Conservation (phyloP, 805 yeast species). For the Saccharomycopsis fermentans region DNA sequence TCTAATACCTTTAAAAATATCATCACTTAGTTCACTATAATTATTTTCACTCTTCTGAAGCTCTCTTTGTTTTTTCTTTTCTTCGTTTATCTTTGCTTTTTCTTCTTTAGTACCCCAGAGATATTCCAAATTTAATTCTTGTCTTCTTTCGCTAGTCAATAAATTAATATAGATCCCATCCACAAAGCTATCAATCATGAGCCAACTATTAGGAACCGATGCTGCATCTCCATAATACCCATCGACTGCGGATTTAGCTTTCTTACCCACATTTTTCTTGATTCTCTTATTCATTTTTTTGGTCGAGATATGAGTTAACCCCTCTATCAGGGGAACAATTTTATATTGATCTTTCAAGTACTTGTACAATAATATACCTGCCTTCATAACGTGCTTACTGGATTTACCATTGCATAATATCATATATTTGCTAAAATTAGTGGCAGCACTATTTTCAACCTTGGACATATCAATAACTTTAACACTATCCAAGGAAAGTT, state of each 20-base stretch:
- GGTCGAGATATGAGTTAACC: slow-evolving; percentile 51
- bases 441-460: slow-evolving; percentile 28
- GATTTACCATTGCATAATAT: slow-evolving; percentile 70
- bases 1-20: slow-evolving; percentile 34
- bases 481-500: slow-evolving; percentile 59
- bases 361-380: slow-evolving; percentile 48
- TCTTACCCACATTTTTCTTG: slow-evolving; percentile 41
- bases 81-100: slow-evolving; percentile 21
- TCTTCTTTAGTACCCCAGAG: slow-evolving; percentile 47
- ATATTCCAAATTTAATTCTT: slow-evolving; percentile 58
- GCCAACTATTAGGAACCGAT: slow-evolving; percentile 63
- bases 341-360: slow-evolving; percentile 44
- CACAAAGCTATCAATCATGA: slow-evolving; percentile 58
- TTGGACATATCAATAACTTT: slow-evolving; percentile 53
- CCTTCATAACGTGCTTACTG: slow-evolving; percentile 62
- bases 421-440: slow-evolving; percentile 37
- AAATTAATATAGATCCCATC: slow-evolving; percentile 64
- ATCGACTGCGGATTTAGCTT: slow-evolving; percentile 41
- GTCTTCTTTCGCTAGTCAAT: slow-evolving; percentile 59
- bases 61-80: slow-evolving; percentile 15
- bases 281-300: slow-evolving; percentile 43
- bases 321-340: slow-evolving; percentile 52
- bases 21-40: slow-evolving; percentile 22
- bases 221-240: slow-evolving; percentile 40
- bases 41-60: not conserved